Percentiles rank a stretch among this genome's conserved stretches.
Evolutionary conservation across 2,329 filamentous ascomycete species (phyloP).

Genomic region (Bertia moriformis): DNA sequence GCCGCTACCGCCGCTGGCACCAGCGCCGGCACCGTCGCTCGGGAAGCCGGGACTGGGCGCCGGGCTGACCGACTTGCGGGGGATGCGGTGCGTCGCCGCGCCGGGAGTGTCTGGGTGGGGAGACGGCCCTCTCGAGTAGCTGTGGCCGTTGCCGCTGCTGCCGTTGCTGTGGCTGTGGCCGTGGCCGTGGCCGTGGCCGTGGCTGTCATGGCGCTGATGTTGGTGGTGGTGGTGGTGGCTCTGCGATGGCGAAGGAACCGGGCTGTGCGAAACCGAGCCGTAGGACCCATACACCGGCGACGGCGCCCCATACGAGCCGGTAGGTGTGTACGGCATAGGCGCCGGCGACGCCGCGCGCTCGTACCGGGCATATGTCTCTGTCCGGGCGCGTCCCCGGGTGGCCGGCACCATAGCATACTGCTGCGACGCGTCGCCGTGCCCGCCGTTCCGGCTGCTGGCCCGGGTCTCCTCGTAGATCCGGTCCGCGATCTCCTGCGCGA

Average conservation of each 20-base stretch:
- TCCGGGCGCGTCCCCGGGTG: neutral
- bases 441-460: slow-evolving; percentile 9
- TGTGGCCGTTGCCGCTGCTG: no score
- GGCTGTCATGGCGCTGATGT: slow-evolving; percentile 21
- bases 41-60: slow-evolving; percentile 35
- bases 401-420: slow-evolving; percentile 2
- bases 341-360: neutral
- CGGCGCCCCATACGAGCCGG: no score
- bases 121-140: slow-evolving; percentile 23
- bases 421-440: slow-evolving; percentile 12
- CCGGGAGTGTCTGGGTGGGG: slow-evolving; percentile 26
- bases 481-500: slow-evolving; percentile 41
- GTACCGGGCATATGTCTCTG: neutral
- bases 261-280: slow-evolving; percentile 23
- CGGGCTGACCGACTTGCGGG: slow-evolving; percentile 63
- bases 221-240: no score
- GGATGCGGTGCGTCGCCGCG: slow-evolving; percentile 21
- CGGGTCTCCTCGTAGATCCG: slow-evolving; percentile 40
- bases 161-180: slow-evolving; percentile 9
- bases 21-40: no score
- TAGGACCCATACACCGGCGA: slow-evolving; percentile 9
- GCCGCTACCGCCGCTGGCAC: no score
- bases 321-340: no score
- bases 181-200: slow-evolving; percentile 26
- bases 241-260: slow-evolving; percentile 22